Evolutionary conservation across 148 eudicot species (phyloP).

Genomic region (Hydrangea macrophylla): DNA sequence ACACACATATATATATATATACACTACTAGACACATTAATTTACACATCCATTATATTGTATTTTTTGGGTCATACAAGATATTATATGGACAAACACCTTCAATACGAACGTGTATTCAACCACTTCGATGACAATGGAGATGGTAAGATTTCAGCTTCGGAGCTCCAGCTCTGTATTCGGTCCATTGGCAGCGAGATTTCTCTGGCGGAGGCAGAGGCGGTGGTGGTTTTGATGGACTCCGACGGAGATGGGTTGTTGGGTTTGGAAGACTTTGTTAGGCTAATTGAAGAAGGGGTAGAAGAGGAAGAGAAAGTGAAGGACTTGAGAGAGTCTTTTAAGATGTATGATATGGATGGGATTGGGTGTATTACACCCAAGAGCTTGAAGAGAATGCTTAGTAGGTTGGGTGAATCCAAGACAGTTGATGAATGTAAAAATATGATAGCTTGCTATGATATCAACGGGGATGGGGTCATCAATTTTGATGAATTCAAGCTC

Average conservation of each 20-base stretch:
- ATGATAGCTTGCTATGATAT: constrained; percentile 30
- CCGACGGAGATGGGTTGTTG: constrained; percentile 48
- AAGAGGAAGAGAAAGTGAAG: constrained; percentile 29
- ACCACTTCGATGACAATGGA: constrained; percentile 34
- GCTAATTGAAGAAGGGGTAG: constrained; percentile 36
- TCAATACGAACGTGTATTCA: constrained; percentile 30
- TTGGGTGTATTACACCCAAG: constrained; percentile 31
- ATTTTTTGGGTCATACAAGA: background rate
- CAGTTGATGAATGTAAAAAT: constrained; percentile 14
- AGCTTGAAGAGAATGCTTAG: constrained; percentile 28
- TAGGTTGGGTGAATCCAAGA: constrained; percentile 17
- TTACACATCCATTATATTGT: background rate
- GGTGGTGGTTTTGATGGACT: constrained; percentile 29
- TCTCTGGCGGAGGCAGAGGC: constrained; percentile 36
- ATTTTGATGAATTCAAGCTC: constrained; percentile 29
- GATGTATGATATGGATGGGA: constrained; percentile 31
- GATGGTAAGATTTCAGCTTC: constrained; percentile 39
- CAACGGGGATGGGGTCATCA: constrained; percentile 31
- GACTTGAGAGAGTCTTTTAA: constrained; percentile 32
- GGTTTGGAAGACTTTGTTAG: constrained; percentile 37
- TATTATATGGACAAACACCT: constrained; percentile 1
- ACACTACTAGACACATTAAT: too few species aligned
- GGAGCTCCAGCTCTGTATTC: constrained; percentile 33
- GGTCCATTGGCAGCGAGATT: constrained; percentile 19
- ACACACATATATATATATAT: too few species aligned